Percentiles rank a stretch among this genome's conserved stretches.
Evolutionary conservation across 129 eudicot species (phyloP).

Genomic region (Flaveria robusta): DNA sequence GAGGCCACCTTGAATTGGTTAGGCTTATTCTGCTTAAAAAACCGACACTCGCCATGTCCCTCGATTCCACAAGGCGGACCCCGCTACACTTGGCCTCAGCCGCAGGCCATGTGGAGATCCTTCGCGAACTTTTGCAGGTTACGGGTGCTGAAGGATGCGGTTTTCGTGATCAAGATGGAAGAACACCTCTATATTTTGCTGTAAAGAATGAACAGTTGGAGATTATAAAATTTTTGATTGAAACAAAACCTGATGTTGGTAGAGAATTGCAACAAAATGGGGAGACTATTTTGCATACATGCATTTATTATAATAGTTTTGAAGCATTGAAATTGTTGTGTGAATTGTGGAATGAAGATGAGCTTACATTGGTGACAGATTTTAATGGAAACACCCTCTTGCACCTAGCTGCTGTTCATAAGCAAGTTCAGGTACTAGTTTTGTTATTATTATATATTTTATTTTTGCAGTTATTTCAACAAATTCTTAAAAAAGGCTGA

Average conservation of each 20-base stretch:
- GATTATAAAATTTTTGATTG: constrained; percentile 4
- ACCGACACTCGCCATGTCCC: constrained; percentile 29
- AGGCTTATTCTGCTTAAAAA: constrained; percentile 8
- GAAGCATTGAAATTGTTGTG: constrained; percentile 29
- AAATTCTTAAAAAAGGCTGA: too few species aligned
- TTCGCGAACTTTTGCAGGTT: constrained; percentile 18
- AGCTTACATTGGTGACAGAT: constrained; percentile 14
- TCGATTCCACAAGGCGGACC: constrained; percentile 8
- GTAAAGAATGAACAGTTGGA: constrained; percentile 26
- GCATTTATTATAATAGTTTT: constrained; percentile 22
- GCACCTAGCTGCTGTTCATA: constrained; percentile 3
- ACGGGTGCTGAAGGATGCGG: constrained; percentile 17
- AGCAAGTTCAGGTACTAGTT: not conserved
- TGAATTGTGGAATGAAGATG: constrained; percentile 25
- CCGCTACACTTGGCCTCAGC: constrained; percentile 36
- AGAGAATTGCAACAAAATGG: not conserved
- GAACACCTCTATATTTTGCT: constrained; percentile 28
- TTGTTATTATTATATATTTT: too few species aligned
- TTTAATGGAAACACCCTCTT: constrained; percentile 29
- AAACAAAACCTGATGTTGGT: not conserved
- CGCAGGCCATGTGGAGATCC: constrained; percentile 27
- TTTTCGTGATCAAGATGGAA: constrained; percentile 28
- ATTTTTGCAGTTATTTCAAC: too few species aligned
- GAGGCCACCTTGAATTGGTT: constrained; percentile 32
- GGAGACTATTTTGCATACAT: constrained; percentile 27